These are phyloP conservation scores for Nicotiana undulata DNA, from an alignment of 257 asterid genomes.

Conservation along the genomic window DNA sequence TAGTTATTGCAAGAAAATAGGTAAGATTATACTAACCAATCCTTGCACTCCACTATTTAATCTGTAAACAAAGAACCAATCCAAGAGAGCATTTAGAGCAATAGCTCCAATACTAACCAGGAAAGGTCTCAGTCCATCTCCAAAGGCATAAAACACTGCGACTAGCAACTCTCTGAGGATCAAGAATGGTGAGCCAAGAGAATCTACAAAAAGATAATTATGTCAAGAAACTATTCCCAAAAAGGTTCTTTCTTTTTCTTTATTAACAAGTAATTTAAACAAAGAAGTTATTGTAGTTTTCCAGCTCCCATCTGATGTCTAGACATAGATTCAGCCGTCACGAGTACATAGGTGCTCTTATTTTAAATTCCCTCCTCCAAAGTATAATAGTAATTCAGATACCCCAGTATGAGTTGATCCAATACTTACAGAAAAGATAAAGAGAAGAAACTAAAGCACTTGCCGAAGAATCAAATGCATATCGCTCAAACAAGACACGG, in stretches of 20 bases:
- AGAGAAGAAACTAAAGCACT: conserved; percentile 38
- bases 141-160: conserved; percentile 37
- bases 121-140: conserved; percentile 34
- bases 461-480: conserved; percentile 45
- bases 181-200: conserved; percentile 42
- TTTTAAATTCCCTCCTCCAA: not conserved
- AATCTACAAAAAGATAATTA: conserved; percentile 16
- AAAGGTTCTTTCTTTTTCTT: not conserved
- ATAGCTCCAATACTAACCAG: conserved; percentile 34
- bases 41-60: conserved; percentile 35
- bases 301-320: not conserved
- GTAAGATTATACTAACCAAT: conserved; percentile 22
- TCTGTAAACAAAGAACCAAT: conserved; percentile 37
- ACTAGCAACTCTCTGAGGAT: conserved; percentile 36
- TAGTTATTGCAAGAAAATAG: not conserved
- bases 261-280: not conserved
- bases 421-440: conserved; percentile 28
- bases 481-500: conserved; percentile 28
- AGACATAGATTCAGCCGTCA: not conserved
- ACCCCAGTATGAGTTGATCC: not conserved
- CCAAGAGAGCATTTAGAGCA: conserved; percentile 35
- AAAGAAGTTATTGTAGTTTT: not conserved
- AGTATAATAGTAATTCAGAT: not conserved
- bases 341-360: not conserved
- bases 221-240: not conserved